A percentile compares a stretch with the other conserved stretches of the same genome.
phyloP scores from a whole-genome alignment of 768 basidiomycete species.

The Coprinellus micaceus region DNA sequence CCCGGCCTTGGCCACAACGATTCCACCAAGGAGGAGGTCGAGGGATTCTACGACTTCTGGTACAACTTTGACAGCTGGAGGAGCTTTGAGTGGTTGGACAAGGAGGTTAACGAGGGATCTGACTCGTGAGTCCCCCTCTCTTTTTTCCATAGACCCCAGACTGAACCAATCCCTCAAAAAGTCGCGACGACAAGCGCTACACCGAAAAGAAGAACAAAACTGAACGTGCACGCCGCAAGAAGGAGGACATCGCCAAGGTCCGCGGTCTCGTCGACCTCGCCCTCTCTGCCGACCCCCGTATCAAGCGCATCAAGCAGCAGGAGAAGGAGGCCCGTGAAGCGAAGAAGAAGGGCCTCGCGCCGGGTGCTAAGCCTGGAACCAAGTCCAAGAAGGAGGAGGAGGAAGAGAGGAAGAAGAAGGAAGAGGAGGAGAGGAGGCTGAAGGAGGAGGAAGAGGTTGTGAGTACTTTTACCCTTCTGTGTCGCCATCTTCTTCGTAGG shows the following conservation, averaged over 20 bases:
- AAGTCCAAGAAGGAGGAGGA: slow-evolving; percentile 72
- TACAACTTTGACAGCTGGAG: slow-evolving; percentile 99
- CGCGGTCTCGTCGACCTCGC: slow-evolving; percentile 84
- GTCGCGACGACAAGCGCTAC: slow-evolving; percentile 97
- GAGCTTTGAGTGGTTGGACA: slow-evolving; percentile 96
- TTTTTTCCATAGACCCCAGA: neutral
- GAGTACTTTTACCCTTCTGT: too few species aligned
- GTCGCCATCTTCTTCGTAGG: too few species aligned
- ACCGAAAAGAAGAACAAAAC: slow-evolving; percentile 99
- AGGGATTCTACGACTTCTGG: slow-evolving; percentile 98
- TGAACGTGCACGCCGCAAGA: slow-evolving; percentile 93
- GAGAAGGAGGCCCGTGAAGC: slow-evolving; percentile 93
- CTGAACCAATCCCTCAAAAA: too few species aligned
- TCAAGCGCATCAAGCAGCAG: slow-evolving; percentile 94
- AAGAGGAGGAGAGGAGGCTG: slow-evolving; percentile 65
- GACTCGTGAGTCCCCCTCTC: slow-evolving; percentile 62
- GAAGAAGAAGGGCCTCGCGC: slow-evolving; percentile 64
- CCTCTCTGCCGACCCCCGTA: slow-evolving; percentile 83
- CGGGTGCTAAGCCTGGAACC: slow-evolving; percentile 52
- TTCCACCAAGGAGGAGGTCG: slow-evolving; percentile 76
- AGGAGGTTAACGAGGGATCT: slow-evolving; percentile 97
- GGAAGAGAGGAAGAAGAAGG: slow-evolving; percentile 70
- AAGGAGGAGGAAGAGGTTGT: slow-evolving; percentile 87
- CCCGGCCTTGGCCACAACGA: slow-evolving; percentile 72
- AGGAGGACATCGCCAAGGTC: slow-evolving; percentile 91